Evolutionary conservation across 2,329 filamentous ascomycete genomes (phyloP).

Genomic region (Venturia carpophila): DNA sequence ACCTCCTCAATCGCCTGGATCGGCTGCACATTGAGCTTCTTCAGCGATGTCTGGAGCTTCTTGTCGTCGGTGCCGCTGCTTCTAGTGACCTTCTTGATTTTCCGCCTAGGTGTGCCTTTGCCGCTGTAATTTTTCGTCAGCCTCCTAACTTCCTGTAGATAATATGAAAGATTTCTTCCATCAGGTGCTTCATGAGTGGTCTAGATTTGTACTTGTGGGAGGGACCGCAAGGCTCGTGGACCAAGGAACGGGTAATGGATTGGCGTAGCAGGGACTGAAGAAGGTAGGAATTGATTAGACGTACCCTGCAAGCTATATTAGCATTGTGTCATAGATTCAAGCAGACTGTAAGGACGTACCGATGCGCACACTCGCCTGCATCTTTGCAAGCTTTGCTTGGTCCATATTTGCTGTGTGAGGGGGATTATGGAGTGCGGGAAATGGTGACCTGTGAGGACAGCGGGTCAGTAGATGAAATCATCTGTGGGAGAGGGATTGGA

Average conservation of each 20-base stretch:
- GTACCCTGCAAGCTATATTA: slow-evolving; percentile 15
- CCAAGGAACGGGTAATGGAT: neutral
- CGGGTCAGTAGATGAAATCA: neutral
- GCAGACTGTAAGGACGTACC: slow-evolving; percentile 27
- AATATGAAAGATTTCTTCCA: neutral
- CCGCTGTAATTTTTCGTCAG: slow-evolving; percentile 49
- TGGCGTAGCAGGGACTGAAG: neutral
- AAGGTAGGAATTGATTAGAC: slow-evolving; percentile 11
- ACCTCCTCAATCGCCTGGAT: slow-evolving; percentile 99
- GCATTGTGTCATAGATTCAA: neutral
- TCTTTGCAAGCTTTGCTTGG: slow-evolving; percentile 39
- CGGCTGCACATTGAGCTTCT: slow-evolving; percentile 99
- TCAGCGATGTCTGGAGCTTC: slow-evolving; percentile 94
- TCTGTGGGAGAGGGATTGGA: neutral
- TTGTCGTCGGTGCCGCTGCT: slow-evolving; percentile 94
- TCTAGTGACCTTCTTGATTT: slow-evolving; percentile 96
- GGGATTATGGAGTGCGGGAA: neutral
- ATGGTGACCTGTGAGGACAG: neutral
- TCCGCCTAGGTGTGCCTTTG: slow-evolving; percentile 96
- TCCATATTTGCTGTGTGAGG: slow-evolving; percentile 34
- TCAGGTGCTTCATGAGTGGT: neutral
- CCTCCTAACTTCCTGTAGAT: neutral
- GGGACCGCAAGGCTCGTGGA: neutral
- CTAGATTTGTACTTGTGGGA: neutral
- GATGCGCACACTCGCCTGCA: slow-evolving; percentile 38